Conservation (phyloP, 192 early-diverging fungal genomes). For the Coemansia reversa region DNA sequence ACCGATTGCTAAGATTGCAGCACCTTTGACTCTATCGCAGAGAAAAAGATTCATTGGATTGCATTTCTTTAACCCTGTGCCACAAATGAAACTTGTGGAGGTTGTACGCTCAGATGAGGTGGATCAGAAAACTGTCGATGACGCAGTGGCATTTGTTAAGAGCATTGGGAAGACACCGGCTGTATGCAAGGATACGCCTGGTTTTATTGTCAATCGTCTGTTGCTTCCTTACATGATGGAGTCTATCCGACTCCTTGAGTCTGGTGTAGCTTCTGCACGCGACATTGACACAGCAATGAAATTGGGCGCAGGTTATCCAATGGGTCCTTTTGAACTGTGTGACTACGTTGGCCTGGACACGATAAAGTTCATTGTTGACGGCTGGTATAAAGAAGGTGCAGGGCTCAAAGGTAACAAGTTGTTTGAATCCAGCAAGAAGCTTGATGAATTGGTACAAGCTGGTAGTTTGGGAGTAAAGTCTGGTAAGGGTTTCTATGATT, state of each 20-base stretch:
- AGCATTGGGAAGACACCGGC: slow-evolving; percentile 86
- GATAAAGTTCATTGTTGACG: slow-evolving; percentile 92
- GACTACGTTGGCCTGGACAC: slow-evolving; percentile 89
- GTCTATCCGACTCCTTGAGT: slow-evolving; percentile 87
- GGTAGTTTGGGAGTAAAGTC: slow-evolving; percentile 83
- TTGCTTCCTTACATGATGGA: slow-evolving; percentile 97
- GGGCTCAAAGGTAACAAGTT: slow-evolving; percentile 72
- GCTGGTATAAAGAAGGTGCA: slow-evolving; percentile 84
- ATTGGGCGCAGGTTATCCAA: slow-evolving; percentile 93
- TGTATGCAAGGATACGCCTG: slow-evolving; percentile 95
- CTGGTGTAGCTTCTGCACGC: slow-evolving; percentile 76
- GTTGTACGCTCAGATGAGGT: slow-evolving; percentile 75
- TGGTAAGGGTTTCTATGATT: slow-evolving; percentile 84
- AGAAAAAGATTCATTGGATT: slow-evolving; percentile 74
- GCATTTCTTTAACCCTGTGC: slow-evolving; percentile 99
- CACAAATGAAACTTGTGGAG: slow-evolving; percentile 97
- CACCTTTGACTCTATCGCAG: slow-evolving; percentile 56
- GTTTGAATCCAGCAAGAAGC: slow-evolving; percentile 66
- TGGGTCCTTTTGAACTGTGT: slow-evolving; percentile 75
- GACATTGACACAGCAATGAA: slow-evolving; percentile 98
- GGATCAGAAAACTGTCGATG: slow-evolving; percentile 60
- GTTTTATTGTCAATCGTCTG: slow-evolving; percentile 95
- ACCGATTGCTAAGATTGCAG: slow-evolving; percentile 80
- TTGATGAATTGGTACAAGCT: slow-evolving; percentile 72
- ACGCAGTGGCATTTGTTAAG: slow-evolving; percentile 67